Base-by-base conservation (phyloP, 192 early-diverging fungal species). In the Chytriomyces sp. region DNA sequence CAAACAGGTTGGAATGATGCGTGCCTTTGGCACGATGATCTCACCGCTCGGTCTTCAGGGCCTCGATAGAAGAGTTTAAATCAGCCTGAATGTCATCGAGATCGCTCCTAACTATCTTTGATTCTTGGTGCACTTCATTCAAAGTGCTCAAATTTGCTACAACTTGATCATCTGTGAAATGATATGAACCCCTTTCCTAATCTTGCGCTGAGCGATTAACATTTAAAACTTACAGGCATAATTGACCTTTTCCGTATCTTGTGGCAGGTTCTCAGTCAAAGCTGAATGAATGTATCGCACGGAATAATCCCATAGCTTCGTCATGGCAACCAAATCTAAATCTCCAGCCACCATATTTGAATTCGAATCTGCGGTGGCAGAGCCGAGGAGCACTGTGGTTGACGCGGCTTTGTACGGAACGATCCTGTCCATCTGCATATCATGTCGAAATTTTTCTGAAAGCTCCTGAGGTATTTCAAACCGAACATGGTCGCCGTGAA, bases 11-110 rank as follows among this genome's bases (percentile, higher is more conserved):
- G 24, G 2, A 28, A 43, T 28, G 1, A 16, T 23, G 18, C 11
- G 23, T 1, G 23, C 16, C 2, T n/a, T 18, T 23, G 57, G 4
- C 16, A 60, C 57, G 23, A 18, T 60, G 0, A 60, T n/a, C 63
- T 44, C 23, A 71, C 69, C 71, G 53, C 45, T 73, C 71, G 7
- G 18, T 23, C 44, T 73, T 73, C 11, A 73, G 45, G 8, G 44
- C 9, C n/a, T 35, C 16, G 7, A 73, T 28, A 2, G 71, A 61
- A 13, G 8, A 8, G 11, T 35, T 35, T 35, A 35, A 35, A 35
- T 35, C 35, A 8, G 53, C 24, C 43, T 47, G 45, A 62, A 73
- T 45, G 16, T 45, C 71, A 18, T 60, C 62, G 3, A 62, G 20
- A 28, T 35, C 35, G 4, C 35, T 35, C 35, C 35, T 35, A 4